Evolutionary conservation across 208 protist genomes (phyloP).

Genomic region (Blechomonas ayalai): DNA sequence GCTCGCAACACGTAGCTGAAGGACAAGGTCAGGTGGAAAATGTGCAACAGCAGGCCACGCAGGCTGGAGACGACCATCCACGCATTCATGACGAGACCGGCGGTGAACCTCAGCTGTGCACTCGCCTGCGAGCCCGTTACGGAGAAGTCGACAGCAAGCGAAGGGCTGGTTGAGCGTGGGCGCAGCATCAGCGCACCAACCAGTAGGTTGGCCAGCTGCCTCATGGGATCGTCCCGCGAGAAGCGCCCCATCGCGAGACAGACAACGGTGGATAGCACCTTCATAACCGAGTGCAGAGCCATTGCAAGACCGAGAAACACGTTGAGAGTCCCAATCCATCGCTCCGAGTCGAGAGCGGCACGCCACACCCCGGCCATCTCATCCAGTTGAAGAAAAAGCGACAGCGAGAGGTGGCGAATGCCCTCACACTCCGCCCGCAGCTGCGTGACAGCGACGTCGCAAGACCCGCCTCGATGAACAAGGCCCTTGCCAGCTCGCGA

Average conservation of each 20-base stretch:
- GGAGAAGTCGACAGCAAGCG: constrained; percentile 8
- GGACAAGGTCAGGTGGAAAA: constrained; percentile 68
- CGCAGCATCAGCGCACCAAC: constrained; percentile 23
- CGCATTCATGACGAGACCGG: constrained; percentile 56
- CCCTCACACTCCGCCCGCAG: constrained; percentile 41
- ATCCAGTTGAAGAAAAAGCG: constrained; percentile 58
- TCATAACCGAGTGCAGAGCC: constrained; percentile 41
- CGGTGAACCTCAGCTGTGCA: constrained; percentile 21
- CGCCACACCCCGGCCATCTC: constrained; percentile 47
- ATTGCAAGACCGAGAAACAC: constrained; percentile 36
- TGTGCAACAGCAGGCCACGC: constrained; percentile 64
- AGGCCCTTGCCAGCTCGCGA: not conserved
- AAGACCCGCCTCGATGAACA: not conserved
- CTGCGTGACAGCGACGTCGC: constrained; percentile 2
- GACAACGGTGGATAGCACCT: constrained; percentile 32
- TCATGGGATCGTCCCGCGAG: constrained; percentile 40
- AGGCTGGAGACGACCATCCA: constrained; percentile 63
- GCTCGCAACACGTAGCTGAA: constrained; percentile 45
- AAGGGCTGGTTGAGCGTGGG: constrained; percentile 1
- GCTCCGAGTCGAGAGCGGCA: constrained; percentile 35
- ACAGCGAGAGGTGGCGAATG: constrained; percentile 35
- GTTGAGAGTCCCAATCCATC: constrained; percentile 39
- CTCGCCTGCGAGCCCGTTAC: constrained; percentile 18
- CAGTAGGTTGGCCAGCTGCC: constrained; percentile 34
- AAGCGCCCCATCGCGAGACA: constrained; percentile 24